Evolutionary conservation across 306 rosid genomes (phyloP).

Genomic region (Castanopsis chinensis): DNA sequence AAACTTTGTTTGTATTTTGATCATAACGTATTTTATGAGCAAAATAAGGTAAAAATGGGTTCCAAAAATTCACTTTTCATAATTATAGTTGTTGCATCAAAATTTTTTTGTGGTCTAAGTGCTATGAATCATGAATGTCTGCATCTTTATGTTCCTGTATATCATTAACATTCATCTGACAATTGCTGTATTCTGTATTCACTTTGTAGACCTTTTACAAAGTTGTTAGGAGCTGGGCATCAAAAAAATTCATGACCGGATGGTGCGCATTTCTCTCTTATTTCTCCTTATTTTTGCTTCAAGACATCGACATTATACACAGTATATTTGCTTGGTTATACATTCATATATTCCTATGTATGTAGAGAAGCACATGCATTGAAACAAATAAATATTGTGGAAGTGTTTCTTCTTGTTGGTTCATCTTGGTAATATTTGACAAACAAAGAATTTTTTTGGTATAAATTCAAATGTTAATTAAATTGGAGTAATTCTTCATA

Average conservation of each 20-base stretch:
- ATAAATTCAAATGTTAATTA: neutral
- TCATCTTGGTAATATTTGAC: neutral
- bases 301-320: neutral
- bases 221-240: constrained; percentile 86
- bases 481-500: neutral
- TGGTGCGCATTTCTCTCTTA: constrained; percentile 50
- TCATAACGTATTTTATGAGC: neutral
- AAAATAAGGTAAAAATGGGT: neutral
- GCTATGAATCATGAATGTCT: neutral
- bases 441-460: neutral
- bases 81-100: neutral
- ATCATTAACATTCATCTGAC: constrained; percentile 14
- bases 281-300: neutral
- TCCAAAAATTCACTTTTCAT: neutral
- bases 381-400: neutral
- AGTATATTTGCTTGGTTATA: neutral
- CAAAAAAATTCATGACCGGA: constrained; percentile 90
- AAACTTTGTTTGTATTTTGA: neutral
- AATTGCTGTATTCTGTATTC: constrained; percentile 24
- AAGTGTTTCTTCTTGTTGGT: neutral
- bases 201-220: constrained; percentile 68
- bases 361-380: neutral
- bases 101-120: neutral
- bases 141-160: neutral
- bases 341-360: neutral